phyloP scores from a whole-genome alignment of 176 grass and related monocot genomes.

The barley (Hordeum vulgare) region MorexV3_pseudomolecules_assembly NC_058519.1:182982605-182983104 shows the following conservation, averaged over 20 bases:
- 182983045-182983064: constrained; percentile 94
- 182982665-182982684: background rate
- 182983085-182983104: constrained; percentile 58
- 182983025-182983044: constrained; percentile 90
- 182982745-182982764: background rate
- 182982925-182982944: constrained; percentile 39
- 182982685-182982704: background rate
- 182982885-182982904: constrained; percentile 78
- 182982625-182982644: background rate
- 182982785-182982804: background rate
- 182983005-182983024: constrained; percentile 97
- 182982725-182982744: background rate
- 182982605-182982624: too few species aligned
- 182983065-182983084: constrained; percentile 70
- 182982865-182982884: constrained; percentile 81
- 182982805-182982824: background rate
- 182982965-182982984: background rate
- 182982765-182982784: background rate
- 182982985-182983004: constrained; percentile 6
- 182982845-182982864: constrained; percentile 88
- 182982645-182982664: too few species aligned
- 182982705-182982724: background rate
- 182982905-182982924: constrained; percentile 69
- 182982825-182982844: constrained; percentile 22
- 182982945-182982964: constrained; percentile 18